phyloP scores from a whole-genome alignment of 2,329 filamentous ascomycete genomes.

The Fonsecaea monophora region DNA sequence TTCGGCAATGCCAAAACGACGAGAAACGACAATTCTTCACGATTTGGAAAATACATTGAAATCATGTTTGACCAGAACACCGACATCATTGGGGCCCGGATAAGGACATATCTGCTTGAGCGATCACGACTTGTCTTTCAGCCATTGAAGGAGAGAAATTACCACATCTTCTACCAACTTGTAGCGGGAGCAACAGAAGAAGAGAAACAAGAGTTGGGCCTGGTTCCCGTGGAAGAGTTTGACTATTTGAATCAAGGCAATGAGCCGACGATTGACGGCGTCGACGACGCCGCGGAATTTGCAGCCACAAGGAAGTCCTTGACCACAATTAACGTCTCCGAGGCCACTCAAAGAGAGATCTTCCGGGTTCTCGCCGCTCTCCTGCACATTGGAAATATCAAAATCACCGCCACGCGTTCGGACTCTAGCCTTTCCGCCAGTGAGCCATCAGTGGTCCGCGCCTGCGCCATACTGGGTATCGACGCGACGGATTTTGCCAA shows the following conservation, averaged over 20 bases:
- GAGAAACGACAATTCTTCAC: conserved; percentile 97
- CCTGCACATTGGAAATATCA: conserved; percentile 93
- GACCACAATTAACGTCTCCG: conserved; percentile 81
- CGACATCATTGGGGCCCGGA: conserved; percentile 97
- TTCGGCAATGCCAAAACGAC: conserved; percentile 99
- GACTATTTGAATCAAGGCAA: conserved; percentile 96
- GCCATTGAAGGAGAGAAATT: conserved; percentile 95
- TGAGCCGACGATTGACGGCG: conserved; percentile 86
- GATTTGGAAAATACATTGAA: conserved; percentile 99
- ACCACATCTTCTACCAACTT: conserved; percentile 98
- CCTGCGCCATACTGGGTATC: conserved; percentile 85
- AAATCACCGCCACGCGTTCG: conserved; percentile 87
- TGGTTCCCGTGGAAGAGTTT: conserved; percentile 86
- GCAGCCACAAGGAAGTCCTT: conserved; percentile 85
- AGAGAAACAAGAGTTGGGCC: conserved; percentile 77
- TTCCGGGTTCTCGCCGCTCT: conserved; percentile 90
- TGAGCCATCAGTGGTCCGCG: conserved; percentile 81
- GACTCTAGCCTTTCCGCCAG: conserved; percentile 82
- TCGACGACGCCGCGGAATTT: conserved; percentile 95
- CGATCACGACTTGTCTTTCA: conserved; percentile 96
- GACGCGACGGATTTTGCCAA: conserved; percentile 86
- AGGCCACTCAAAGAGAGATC: conserved; percentile 77
- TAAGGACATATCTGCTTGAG: conserved; percentile 93
- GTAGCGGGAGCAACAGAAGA: conserved; percentile 87
- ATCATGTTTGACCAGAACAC: conserved; percentile 97